phyloP scores from a whole-genome alignment of 306 rosid species.

The Cercis canadensis region DNA sequence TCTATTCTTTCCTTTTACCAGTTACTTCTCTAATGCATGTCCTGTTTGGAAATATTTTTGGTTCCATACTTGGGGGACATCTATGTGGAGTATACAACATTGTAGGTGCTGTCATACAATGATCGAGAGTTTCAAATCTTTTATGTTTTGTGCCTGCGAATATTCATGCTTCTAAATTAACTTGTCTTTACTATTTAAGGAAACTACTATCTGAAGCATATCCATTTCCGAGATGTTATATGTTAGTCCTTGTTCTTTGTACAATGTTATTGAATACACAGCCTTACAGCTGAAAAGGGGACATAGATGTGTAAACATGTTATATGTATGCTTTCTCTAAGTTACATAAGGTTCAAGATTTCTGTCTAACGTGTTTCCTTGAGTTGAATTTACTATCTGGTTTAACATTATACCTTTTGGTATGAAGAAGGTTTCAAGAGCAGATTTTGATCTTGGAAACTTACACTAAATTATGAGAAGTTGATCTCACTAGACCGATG shows the following conservation, averaged over 20 bases:
- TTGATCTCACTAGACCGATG: neutral
- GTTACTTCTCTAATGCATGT: no score
- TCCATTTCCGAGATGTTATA: neutral
- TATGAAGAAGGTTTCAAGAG: neutral
- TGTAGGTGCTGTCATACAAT: neutral
- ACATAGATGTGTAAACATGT: neutral
- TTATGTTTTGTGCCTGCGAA: neutral
- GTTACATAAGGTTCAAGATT: neutral
- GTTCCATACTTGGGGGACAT: neutral
- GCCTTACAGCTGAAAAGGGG: neutral
- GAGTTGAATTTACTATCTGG: neutral
- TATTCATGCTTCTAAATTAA: neutral
- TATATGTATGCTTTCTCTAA: neutral
- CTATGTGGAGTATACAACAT: constrained; percentile 2
- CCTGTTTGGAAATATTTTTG: no score
- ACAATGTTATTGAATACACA: neutral
- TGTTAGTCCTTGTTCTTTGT: neutral
- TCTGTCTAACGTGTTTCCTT: neutral
- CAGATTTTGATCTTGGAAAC: neutral
- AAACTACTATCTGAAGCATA: no score
- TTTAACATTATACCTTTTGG: neutral
- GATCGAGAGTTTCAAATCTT: neutral
- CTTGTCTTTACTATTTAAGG: neutral
- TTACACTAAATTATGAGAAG: neutral
- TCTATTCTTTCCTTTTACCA: no score